Conservation (phyloP, 1,284 basidiomycete genomes). For the Cutaneotrichosporon cavernicola region DNA sequence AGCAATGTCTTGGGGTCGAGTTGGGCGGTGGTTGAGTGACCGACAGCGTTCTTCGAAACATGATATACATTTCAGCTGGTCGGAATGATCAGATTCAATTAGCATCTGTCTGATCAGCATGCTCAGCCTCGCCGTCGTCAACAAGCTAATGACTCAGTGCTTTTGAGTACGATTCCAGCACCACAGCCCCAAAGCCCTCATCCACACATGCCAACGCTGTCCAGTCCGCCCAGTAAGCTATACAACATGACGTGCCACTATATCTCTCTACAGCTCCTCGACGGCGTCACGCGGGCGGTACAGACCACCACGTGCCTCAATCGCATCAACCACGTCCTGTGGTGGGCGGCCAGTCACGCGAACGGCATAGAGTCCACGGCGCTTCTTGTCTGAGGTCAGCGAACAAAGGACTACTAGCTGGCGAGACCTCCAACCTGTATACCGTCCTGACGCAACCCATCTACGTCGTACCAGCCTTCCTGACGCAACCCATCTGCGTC, state of each 20-base stretch:
- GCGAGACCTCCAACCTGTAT: not conserved
- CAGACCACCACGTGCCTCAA: conserved; percentile 43
- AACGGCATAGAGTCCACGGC: conserved; percentile 81
- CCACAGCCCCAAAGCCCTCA: no score
- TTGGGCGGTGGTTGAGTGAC: not conserved
- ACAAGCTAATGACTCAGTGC: no score
- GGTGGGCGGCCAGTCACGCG: conserved; percentile 82
- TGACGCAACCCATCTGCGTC: not conserved
- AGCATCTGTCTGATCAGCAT: no score
- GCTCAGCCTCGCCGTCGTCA: no score
- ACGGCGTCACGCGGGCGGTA: conserved; percentile 47
- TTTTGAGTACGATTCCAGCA: no score
- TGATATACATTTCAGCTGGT: no score
- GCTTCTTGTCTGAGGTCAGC: conserved; percentile 68
- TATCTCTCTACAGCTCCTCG: conserved; percentile 35
- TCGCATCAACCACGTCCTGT: conserved; percentile 71
- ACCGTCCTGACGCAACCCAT: not conserved
- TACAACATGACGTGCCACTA: conserved; percentile 3
- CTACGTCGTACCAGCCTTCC: no score
- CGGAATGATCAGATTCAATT: no score
- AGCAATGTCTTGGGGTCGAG: not conserved
- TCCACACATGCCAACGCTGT: no score
- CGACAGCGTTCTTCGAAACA: not conserved
- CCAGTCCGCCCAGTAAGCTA: not conserved
- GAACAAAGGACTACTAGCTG: not conserved